These are phyloP conservation scores for Boletus barrowsii DNA, from an alignment of 768 basidiomycete species.

Conservation along the genomic window DNA sequence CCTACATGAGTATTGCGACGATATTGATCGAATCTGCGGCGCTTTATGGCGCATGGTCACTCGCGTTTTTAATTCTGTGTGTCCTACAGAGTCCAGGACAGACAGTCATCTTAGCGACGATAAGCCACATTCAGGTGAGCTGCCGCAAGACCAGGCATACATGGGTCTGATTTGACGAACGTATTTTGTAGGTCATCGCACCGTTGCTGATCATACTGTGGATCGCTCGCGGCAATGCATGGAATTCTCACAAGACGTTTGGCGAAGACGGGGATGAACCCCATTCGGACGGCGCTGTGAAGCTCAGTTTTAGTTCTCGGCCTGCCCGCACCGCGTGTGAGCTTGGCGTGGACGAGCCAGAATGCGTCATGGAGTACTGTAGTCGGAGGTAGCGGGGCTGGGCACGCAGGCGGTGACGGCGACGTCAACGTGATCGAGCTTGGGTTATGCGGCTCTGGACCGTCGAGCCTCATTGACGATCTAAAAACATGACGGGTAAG, in stretches of 20 bases:
- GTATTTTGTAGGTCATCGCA: conserved; percentile 18
- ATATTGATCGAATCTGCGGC: conserved; percentile 26
- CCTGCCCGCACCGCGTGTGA: background rate
- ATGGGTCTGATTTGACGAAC: background rate
- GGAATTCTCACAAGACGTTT: conserved; percentile 1
- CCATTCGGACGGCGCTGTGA: background rate
- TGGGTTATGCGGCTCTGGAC: conserved; percentile 1
- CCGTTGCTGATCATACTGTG: conserved; percentile 27
- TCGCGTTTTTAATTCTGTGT: conserved; percentile 21
- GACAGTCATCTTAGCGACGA: conserved; percentile 21
- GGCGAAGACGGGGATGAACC: background rate
- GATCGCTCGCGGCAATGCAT: conserved; percentile 20
- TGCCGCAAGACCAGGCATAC: background rate
- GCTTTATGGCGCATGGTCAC: conserved; percentile 24
- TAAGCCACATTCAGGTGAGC: conserved; percentile 23
- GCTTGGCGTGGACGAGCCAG: background rate
- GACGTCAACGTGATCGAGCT: conserved; percentile 11
- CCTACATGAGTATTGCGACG: conserved; percentile 22
- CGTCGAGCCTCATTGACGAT: conserved; percentile 4
- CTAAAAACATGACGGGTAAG: background rate
- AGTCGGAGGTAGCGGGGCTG: background rate
- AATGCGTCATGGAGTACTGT: conserved; percentile 14
- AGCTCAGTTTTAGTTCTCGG: conserved; percentile 11
- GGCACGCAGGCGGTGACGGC: background rate
- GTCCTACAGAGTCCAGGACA: conserved; percentile 14